Conservation (phyloP, 2,329 filamentous ascomycete species). For the Ceratocystis alfenasii region DNA sequence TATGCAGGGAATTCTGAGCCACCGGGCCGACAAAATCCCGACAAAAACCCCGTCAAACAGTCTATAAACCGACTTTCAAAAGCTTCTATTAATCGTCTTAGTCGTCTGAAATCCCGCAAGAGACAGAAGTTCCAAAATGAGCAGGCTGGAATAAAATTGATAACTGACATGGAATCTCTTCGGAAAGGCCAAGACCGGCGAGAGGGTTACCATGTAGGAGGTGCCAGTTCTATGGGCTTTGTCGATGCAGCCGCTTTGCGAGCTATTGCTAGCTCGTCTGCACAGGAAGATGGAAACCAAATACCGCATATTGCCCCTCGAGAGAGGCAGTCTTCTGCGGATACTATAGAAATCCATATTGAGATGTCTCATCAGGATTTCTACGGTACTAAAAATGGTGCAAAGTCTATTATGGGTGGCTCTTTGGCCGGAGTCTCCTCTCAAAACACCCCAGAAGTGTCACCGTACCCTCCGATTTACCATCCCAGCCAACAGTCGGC, state of each 20-base stretch:
- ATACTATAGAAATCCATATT: constrained; percentile 57
- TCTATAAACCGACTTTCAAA: constrained; percentile 25
- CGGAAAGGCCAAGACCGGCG: constrained; percentile 26
- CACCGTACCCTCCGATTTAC: constrained; percentile 21
- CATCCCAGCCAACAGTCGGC: constrained; percentile 11
- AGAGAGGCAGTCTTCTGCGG: constrained; percentile 44
- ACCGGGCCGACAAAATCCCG: not conserved
- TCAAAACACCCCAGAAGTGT: not conserved
- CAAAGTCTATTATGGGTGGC: constrained; percentile 35
- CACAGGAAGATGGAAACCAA: constrained; percentile 33
- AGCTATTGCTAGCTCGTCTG: constrained; percentile 46
- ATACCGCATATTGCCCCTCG: constrained; percentile 34
- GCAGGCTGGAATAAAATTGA: constrained; percentile 52
- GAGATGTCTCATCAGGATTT: constrained; percentile 44
- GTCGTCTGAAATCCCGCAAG: constrained; percentile 44
- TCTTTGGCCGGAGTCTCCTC: constrained; percentile 30
- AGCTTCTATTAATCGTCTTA: constrained; percentile 33
- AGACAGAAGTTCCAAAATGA: constrained; percentile 50
- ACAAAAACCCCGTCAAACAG: not conserved
- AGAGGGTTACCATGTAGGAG: constrained; percentile 19
- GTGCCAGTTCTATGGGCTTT: constrained; percentile 35
- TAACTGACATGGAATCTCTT: constrained; percentile 54
- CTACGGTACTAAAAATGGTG: constrained; percentile 29
- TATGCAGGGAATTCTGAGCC: not conserved
- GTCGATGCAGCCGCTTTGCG: constrained; percentile 48